These are phyloP conservation scores for Cornus florida DNA, from an alignment of 148 eudicot genomes.

Conservation along the genomic window DNA sequence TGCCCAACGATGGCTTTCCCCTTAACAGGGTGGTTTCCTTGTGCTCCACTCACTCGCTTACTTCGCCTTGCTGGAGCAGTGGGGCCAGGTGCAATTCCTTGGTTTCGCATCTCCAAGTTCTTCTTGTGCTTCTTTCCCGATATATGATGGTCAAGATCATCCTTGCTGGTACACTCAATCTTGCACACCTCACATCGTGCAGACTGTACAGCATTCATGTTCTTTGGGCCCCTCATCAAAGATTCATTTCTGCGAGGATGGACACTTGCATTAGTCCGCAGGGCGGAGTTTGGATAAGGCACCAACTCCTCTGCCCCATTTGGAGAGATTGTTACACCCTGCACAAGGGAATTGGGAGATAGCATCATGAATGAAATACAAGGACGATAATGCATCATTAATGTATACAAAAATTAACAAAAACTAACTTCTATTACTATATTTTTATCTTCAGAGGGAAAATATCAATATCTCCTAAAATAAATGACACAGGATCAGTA, in stretches of 20 bases:
- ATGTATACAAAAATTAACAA: background rate
- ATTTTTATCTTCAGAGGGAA: background rate
- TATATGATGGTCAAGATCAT: constrained; percentile 48
- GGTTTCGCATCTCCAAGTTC: constrained; percentile 42
- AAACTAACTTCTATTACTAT: background rate
- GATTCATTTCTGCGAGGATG: background rate
- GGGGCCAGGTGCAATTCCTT: constrained; percentile 9
- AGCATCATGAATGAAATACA: background rate
- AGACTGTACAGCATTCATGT: constrained; percentile 34
- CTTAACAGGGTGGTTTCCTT: constrained; percentile 30
- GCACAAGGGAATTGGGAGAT: background rate
- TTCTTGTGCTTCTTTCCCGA: constrained; percentile 57
- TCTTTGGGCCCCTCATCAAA: constrained; percentile 29
- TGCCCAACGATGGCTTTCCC: constrained; percentile 8
- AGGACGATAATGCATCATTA: background rate
- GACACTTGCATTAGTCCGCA: constrained; percentile 17
- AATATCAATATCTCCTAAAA: no score
- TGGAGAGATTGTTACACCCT: constrained; percentile 31
- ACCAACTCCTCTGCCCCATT: constrained; percentile 14
- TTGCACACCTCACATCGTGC: constrained; percentile 57
- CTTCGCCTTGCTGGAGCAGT: constrained; percentile 1
- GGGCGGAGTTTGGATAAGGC: constrained; percentile 3
- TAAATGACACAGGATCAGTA: no score
- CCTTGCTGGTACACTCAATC: constrained; percentile 37
- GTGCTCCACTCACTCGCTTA: constrained; percentile 27